These are phyloP conservation scores for Lichina pygmaea DNA, from an alignment of 495 filamentous ascomycete genomes.

Conservation along the genomic window DNA sequence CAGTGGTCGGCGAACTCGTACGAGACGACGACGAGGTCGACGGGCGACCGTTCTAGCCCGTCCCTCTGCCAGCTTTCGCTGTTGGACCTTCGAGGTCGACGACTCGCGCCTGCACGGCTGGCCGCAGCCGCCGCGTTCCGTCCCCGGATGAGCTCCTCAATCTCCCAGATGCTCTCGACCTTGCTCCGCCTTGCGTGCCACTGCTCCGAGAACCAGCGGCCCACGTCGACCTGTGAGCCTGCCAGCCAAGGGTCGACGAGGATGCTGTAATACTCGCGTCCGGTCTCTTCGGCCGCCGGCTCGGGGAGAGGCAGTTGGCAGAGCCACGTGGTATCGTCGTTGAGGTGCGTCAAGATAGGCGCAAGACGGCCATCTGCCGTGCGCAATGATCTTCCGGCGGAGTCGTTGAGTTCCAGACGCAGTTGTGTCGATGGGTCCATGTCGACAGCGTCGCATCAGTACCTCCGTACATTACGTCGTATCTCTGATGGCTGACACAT, in stretches of 20 bases:
- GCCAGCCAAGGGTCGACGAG: constrained; percentile 28
- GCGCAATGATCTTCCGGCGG: no score
- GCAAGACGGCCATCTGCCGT: no score
- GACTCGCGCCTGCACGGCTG: constrained; percentile 2
- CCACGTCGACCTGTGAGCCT: constrained; percentile 24
- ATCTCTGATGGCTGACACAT: no score
- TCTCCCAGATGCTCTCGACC: constrained; percentile 13
- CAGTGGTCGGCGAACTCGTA: constrained; percentile 35
- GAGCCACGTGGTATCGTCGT: constrained; percentile 30
- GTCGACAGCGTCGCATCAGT: no score
- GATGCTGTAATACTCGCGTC: constrained; percentile 21
- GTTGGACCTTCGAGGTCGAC: constrained; percentile 7
- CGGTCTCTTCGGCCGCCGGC: constrained; percentile 5
- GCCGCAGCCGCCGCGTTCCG: no score
- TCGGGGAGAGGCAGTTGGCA: constrained; percentile 23
- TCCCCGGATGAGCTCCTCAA: constrained; percentile 8
- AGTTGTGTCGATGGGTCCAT: no score
- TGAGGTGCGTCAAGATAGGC: constrained; percentile 26
- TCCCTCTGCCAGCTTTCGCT: constrained; percentile 1
- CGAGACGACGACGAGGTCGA: constrained; percentile 21
- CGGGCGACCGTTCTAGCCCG: constrained; percentile 5
- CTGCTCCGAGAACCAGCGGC: constrained; percentile 25
- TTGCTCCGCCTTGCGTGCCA: constrained; percentile 21
- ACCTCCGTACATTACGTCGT: no score
- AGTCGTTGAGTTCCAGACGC: no score